Percentiles rank a stretch among this genome's conserved stretches.
phyloP scores from a whole-genome alignment of 192 early-diverging fungal genomes.

The Backusella parvicylindrica region DNA sequence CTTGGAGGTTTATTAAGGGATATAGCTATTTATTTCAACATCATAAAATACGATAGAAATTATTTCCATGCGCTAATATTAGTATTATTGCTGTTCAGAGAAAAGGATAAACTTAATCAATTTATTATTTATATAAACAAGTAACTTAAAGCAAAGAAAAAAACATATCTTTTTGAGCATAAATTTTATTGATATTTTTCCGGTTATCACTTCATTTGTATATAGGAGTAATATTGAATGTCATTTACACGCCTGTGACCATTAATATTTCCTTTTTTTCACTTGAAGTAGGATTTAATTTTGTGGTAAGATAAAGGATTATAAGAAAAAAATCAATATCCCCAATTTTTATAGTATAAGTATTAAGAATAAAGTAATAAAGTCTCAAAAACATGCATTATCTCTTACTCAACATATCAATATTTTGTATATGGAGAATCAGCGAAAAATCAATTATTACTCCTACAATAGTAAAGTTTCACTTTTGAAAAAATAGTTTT shows the following conservation, averaged over 20 bases:
- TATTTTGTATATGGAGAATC: background rate
- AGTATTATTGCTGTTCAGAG: background rate
- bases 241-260: background rate
- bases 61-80: background rate
- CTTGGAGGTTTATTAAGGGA: background rate
- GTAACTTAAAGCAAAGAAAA: background rate
- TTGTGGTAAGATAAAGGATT: background rate
- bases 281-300: background rate
- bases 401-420: background rate
- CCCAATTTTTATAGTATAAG: too few species aligned
- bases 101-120: background rate
- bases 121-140: background rate
- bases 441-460: too few species aligned
- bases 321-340: too few species aligned
- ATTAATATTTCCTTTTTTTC: background rate
- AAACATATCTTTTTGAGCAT: background rate
- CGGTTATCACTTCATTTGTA: background rate
- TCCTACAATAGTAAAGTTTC: too few species aligned
- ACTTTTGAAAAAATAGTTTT: too few species aligned
- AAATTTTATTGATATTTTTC: background rate
- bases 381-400: background rate
- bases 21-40: background rate
- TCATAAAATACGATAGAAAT: background rate
- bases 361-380: too few species aligned
- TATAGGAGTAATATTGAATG: background rate